phyloP scores from a whole-genome alignment of 108 stramenopile genomes.

The Skeletonema grethae region DNA sequence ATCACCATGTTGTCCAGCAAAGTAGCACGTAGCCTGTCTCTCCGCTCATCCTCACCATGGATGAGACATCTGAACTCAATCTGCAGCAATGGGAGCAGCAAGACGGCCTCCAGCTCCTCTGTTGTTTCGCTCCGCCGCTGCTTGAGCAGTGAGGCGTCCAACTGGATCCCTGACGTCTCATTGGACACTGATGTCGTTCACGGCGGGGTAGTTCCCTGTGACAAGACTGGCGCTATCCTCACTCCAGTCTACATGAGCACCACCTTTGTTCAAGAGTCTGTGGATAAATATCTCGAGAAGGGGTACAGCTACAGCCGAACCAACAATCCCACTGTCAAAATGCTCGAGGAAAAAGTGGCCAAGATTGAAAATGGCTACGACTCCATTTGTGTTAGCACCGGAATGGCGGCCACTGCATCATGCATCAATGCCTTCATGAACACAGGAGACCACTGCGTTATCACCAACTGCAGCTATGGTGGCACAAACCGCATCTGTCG shows the following conservation, averaged over 20 bases:
- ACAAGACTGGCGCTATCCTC: conserved; percentile 74
- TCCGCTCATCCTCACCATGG: conserved; percentile 32
- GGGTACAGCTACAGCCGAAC: conserved; percentile 80
- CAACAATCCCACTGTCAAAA: conserved; percentile 78
- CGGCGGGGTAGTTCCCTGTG: conserved; percentile 52
- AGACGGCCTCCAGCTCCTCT: background rate
- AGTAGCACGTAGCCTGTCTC: background rate
- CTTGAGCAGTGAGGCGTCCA: conserved; percentile 26
- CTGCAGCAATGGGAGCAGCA: conserved; percentile 39
- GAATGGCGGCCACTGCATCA: conserved; percentile 82
- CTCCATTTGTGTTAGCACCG: conserved; percentile 73
- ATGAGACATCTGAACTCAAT: conserved; percentile 43
- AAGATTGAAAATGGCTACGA: conserved; percentile 79
- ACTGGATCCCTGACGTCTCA: conserved; percentile 56
- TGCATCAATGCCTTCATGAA: conserved; percentile 82
- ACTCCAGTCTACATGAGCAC: conserved; percentile 76
- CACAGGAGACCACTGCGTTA: conserved; percentile 81
- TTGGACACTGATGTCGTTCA: conserved; percentile 61
- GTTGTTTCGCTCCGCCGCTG: conserved; percentile 17
- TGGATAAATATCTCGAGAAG: conserved; percentile 72
- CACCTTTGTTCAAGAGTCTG: conserved; percentile 79
- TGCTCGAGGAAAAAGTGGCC: conserved; percentile 85
- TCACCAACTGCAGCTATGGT: conserved; percentile 85
- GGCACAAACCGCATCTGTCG: conserved; percentile 84
- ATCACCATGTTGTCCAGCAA: conserved; percentile 2